Evolutionary conservation across 257 asterid species (phyloP).

Genomic region (Nemophila menziesii): DNA sequence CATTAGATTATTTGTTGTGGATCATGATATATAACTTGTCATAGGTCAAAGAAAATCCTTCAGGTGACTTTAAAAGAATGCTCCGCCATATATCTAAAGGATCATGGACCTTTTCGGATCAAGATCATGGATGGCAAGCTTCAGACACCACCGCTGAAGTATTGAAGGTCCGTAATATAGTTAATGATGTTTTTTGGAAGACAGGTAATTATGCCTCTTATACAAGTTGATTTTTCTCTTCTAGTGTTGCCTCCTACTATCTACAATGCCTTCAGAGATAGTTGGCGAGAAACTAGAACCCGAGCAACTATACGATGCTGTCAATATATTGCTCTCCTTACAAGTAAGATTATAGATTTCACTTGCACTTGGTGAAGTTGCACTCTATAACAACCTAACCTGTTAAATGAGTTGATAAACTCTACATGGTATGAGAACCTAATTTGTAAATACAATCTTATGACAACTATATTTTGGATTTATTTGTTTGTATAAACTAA

Average conservation of each 20-base stretch:
- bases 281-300: background rate
- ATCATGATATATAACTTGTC: background rate
- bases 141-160: constrained; percentile 64
- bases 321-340: constrained; percentile 1
- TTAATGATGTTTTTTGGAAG: background rate
- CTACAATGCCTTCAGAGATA: background rate
- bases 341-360: background rate
- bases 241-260: background rate
- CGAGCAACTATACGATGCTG: background rate
- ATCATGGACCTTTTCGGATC: constrained; percentile 66
- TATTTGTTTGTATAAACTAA: no score
- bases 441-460: no score
- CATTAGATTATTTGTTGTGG: background rate
- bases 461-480: no score
- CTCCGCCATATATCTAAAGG: constrained; percentile 54
- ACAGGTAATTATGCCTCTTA: background rate
- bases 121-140: constrained; percentile 69
- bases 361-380: no score
- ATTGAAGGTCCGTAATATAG: constrained; percentile 34
- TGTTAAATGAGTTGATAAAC: no score
- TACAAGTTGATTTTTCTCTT: background rate
- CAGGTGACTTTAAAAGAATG: constrained; percentile 48
- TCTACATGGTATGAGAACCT: no score
- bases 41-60: constrained; percentile 52
- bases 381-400: no score